Percentiles rank a stretch among this genome's conserved stretches.
phyloP scores from a whole-genome alignment of 2,329 filamentous ascomycete genomes.

The Exserohilum rostratum region DNA sequence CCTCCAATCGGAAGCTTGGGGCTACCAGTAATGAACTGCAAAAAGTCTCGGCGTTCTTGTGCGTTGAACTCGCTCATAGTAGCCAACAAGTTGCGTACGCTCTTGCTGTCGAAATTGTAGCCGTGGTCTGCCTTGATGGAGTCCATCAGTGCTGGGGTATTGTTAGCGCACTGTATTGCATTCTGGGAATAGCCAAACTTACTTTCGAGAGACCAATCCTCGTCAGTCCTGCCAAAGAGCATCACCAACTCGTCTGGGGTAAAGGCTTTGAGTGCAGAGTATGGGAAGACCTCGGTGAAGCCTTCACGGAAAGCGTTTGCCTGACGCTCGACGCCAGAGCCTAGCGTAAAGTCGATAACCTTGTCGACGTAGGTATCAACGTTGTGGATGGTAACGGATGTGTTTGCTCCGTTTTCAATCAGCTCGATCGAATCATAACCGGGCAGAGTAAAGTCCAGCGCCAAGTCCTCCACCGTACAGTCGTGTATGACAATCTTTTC shows the following conservation, averaged over 20 bases:
- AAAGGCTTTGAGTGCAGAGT: slow-evolving; percentile 88
- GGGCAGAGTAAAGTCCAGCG: slow-evolving; percentile 92
- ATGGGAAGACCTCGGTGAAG: slow-evolving; percentile 96
- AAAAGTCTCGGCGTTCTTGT: slow-evolving; percentile 83
- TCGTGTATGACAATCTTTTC: slow-evolving; percentile 76
- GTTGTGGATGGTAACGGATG: slow-evolving; percentile 83
- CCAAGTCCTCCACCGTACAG: slow-evolving; percentile 81
- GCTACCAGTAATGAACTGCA: slow-evolving; percentile 97
- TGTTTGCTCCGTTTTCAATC: slow-evolving; percentile 73
- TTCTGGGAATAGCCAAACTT: slow-evolving; percentile 52
- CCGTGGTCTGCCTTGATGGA: slow-evolving; percentile 99
- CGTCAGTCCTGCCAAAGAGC: slow-evolving; percentile 88
- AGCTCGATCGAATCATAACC: slow-evolving; percentile 87
- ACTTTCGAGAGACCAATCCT: slow-evolving; percentile 98
- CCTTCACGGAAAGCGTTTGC: slow-evolving; percentile 88
- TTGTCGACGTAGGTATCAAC: slow-evolving; percentile 87
- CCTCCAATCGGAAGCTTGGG: slow-evolving; percentile 98
- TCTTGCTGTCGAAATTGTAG: slow-evolving; percentile 98
- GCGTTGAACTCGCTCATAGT: slow-evolving; percentile 86
- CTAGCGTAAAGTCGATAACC: slow-evolving; percentile 89
- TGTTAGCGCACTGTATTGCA: slow-evolving; percentile 33
- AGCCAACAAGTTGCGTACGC: slow-evolving; percentile 89
- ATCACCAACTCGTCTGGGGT: slow-evolving; percentile 94
- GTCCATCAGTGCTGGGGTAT: slow-evolving; percentile 79
- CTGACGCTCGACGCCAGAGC: slow-evolving; percentile 84